A percentile compares a stretch with the other conserved stretches of the same genome.
Conservation (phyloP, 1,284 basidiomycete species). For the Ustilago loliicola region DNA sequence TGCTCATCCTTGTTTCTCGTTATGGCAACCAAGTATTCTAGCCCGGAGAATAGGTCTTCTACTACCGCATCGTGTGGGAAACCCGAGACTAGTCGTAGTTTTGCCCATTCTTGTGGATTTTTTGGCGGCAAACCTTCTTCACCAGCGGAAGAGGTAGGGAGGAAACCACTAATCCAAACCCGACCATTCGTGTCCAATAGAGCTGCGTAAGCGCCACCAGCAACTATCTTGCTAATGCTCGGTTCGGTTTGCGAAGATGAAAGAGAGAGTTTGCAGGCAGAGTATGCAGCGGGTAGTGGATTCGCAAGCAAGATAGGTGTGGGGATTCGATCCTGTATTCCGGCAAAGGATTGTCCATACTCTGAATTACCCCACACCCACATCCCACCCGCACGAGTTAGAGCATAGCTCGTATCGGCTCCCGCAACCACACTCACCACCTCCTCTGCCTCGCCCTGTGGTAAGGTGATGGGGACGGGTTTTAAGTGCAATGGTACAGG, state of each 20-base stretch:
- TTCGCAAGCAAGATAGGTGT: conserved; percentile 15
- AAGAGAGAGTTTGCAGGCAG: background rate
- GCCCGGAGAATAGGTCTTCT: conserved; percentile 14
- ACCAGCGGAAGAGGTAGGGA: background rate
- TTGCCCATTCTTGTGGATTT: background rate
- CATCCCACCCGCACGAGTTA: conserved; percentile 22
- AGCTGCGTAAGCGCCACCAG: conserved; percentile 35
- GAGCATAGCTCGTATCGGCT: conserved; percentile 55
- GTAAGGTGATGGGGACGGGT: background rate
- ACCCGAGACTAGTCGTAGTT: background rate
- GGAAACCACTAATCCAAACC: conserved; percentile 36
- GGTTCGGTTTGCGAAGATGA: background rate
- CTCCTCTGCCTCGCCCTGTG: background rate
- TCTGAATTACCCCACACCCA: conserved; percentile 63
- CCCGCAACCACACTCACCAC: conserved; percentile 33
- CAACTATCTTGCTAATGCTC: conserved; percentile 22
- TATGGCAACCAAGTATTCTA: conserved; percentile 39
- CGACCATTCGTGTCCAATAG: conserved; percentile 31
- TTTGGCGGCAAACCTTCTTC: background rate
- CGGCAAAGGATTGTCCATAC: conserved; percentile 53
- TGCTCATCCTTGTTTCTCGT: background rate
- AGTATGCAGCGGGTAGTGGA: conserved; percentile 19
- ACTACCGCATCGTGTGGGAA: background rate
- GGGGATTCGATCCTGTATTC: conserved; percentile 27
- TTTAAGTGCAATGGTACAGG: conserved; percentile 1